Conservation (phyloP, 202 grass and related monocot species). For the Eragrostis tef region DNA sequence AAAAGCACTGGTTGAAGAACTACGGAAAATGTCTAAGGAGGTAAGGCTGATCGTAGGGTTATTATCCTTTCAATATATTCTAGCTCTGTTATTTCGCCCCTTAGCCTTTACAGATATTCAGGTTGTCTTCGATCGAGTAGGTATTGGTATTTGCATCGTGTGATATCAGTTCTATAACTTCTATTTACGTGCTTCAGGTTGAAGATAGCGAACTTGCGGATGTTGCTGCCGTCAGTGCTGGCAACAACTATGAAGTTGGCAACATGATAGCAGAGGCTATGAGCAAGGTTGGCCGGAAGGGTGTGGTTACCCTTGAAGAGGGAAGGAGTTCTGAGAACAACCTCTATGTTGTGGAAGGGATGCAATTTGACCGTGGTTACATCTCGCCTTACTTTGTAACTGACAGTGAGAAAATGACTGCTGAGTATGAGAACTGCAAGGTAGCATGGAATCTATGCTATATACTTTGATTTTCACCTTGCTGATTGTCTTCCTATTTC, state of each 20-base stretch:
- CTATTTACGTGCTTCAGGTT: constrained; percentile 56
- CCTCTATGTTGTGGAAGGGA: constrained; percentile 98
- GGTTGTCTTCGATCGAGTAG: not conserved
- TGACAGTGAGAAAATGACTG: constrained; percentile 96
- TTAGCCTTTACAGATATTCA: not conserved
- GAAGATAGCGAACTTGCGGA: constrained; percentile 97
- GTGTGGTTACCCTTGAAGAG: constrained; percentile 99
- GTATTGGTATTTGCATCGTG: not conserved
- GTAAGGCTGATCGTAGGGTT: constrained; percentile 43
- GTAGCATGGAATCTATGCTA: constrained; percentile 42
- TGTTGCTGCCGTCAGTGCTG: constrained; percentile 95
- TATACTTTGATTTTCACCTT: not conserved
- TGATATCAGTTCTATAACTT: not conserved
- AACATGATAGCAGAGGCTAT: constrained; percentile 99
- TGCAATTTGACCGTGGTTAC: constrained; percentile 99
- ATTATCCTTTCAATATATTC: not conserved
- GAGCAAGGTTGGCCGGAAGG: constrained; percentile 98
- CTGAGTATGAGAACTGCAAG: constrained; percentile 99
- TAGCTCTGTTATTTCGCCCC: not conserved
- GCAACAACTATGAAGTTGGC: constrained; percentile 95
- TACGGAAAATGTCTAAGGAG: constrained; percentile 87
- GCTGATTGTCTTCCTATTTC: constrained; percentile 2
- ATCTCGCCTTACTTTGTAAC: constrained; percentile 99
- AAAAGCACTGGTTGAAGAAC: constrained; percentile 78
- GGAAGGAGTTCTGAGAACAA: constrained; percentile 91